Conservation (phyloP, 1,284 basidiomycete species). For the Phylloporus sp. region DNA sequence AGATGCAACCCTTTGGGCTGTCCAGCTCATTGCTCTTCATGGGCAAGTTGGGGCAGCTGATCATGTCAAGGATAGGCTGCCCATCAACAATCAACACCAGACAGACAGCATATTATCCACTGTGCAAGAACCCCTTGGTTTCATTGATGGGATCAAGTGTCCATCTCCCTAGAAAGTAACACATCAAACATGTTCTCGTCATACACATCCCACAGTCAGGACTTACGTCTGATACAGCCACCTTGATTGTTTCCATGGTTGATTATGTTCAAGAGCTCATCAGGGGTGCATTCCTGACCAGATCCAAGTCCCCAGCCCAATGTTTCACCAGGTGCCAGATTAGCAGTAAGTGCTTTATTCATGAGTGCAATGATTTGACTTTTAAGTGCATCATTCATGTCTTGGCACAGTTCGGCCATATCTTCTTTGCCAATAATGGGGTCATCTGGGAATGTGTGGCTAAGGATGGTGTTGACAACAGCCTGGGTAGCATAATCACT, state of each 20-base stretch:
- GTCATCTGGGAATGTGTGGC: constrained; percentile 81
- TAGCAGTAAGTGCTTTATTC: constrained; percentile 75
- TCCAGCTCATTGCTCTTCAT: constrained; percentile 55
- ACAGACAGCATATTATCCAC: constrained; percentile 97
- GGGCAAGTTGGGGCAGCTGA: constrained; percentile 96
- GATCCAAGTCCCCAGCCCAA: constrained; percentile 71
- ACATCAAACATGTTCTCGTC: constrained; percentile 7
- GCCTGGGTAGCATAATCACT: constrained; percentile 93
- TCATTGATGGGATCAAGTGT: constrained; percentile 93
- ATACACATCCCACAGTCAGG: not conserved
- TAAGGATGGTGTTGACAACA: constrained; percentile 81
- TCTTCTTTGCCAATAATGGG: constrained; percentile 97
- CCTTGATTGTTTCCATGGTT: constrained; percentile 87
- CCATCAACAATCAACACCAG: constrained; percentile 89
- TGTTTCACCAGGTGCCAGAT: constrained; percentile 53
- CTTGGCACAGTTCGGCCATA: constrained; percentile 74
- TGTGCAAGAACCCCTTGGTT: constrained; percentile 94
- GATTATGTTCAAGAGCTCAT: constrained; percentile 80
- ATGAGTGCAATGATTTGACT: constrained; percentile 82
- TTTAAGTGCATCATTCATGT: constrained; percentile 55
- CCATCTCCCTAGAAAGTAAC: constrained; percentile 73
- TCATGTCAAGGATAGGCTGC: constrained; percentile 85
- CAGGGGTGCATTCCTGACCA: constrained; percentile 49
- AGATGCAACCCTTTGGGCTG: constrained; percentile 76
- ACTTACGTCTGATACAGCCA: constrained; percentile 77